phyloP scores from a whole-genome alignment of 345 rosid genomes.

The Eucalyptus rudis region DNA sequence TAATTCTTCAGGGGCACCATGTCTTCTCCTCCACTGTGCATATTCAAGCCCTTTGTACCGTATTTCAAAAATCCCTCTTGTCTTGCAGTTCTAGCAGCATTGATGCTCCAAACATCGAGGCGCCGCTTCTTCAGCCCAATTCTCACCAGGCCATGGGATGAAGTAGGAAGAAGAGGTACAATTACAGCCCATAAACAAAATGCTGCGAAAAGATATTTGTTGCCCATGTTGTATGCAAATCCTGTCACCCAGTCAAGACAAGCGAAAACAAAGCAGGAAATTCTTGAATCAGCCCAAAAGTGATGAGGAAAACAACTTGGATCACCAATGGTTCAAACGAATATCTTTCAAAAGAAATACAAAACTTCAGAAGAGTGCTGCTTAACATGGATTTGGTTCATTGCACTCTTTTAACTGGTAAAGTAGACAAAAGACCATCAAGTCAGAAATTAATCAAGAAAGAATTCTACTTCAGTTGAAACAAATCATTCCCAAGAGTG shows the following conservation, averaged over 20 bases:
- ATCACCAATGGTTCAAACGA: background rate
- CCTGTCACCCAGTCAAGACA: constrained; percentile 13
- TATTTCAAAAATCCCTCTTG: background rate
- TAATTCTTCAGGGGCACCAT: constrained; percentile 56
- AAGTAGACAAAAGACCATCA: background rate
- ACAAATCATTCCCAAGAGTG: background rate
- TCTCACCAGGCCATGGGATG: constrained; percentile 35
- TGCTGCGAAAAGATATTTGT: constrained; percentile 3
- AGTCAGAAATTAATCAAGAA: background rate
- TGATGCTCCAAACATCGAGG: constrained; percentile 22
- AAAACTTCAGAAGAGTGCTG: background rate
- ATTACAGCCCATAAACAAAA: constrained; percentile 30
- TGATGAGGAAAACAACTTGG: background rate
- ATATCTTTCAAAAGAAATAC: background rate
- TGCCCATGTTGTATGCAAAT: constrained; percentile 12
- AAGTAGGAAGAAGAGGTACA: constrained; percentile 30
- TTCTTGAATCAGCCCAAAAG: background rate
- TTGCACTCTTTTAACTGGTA: background rate
- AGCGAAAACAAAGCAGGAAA: background rate
- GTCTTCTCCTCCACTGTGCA: constrained; percentile 13
- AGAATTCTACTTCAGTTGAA: background rate
- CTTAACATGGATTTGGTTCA: background rate
- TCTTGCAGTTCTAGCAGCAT: constrained; percentile 23
- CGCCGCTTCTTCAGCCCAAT: constrained; percentile 54
- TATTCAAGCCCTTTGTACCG: background rate